Base-by-base conservation (phyloP, 2,329 filamentous ascomycete species). In the Xylariaceae sp. region DNA sequence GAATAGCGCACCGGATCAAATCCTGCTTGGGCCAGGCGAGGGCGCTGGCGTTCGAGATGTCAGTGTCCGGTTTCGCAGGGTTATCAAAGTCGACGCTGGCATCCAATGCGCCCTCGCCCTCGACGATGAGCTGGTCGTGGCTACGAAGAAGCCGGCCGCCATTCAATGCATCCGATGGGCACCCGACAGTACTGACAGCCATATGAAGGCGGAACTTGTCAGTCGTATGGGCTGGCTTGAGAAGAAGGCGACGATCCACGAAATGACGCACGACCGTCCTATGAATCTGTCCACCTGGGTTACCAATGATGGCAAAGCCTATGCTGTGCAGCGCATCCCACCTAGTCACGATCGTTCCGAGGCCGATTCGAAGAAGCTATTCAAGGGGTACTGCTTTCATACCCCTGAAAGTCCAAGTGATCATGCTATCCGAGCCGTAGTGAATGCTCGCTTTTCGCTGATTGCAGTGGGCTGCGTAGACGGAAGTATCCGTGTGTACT, bases 201-300 rank as follows among this genome's bases (percentile, higher is more conserved):
- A 97, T 63, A 96, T 89, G 3, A 88, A 80, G 51, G 96, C 92
- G 1, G 89, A 97, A 62, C 73, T 97, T 6, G 68, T 97, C 45
- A 89, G 82, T 55, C 83, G 85, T 38, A 94, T 96, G 80, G 67
- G 76, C 33, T 95, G 88, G 83, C 65, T 96, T 15, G 79, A 82
- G 36, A 89, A 86, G 61, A 90, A 85, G 61, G 72, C 76, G 1
- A 78, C 74, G 2, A 78, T 97, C 37, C 69, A 73, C 13, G 86
- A 94, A 54, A 94, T 98, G 84, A 83, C 90, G 2, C 82, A 94
- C 59, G 92, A 98, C 61, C 78, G 90, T 44, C 90, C 92, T 1
- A 98, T 98, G 89, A 96, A 94, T 55, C 70, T 98, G 9, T 82
- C 86, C 8, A 87, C 89, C 8, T 98, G 92, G 92, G 78, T 95